Percentiles rank a stretch among this genome's conserved stretches.
Evolutionary conservation across 2,329 filamentous ascomycete species (phyloP).

Genomic region (Myotisia sp.): DNA sequence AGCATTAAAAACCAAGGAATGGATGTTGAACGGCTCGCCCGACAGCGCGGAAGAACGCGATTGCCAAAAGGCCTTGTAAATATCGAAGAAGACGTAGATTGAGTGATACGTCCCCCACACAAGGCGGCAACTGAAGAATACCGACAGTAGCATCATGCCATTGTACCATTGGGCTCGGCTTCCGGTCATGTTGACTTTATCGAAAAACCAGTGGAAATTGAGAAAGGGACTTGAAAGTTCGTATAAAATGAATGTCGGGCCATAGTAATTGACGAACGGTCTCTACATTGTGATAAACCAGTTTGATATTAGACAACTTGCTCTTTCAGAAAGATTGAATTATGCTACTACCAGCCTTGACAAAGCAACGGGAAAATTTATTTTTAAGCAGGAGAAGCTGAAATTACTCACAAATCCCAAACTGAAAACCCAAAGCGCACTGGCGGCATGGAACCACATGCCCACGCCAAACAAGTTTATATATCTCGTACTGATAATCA

Average conservation of each 20-base stretch:
- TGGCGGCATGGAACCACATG: slow-evolving; percentile 48
- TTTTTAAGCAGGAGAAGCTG: too few relatives aligned
- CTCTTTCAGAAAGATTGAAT: too few relatives aligned
- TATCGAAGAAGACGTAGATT: slow-evolving; percentile 44
- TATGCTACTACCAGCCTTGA: too few relatives aligned
- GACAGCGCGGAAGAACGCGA: slow-evolving; percentile 22
- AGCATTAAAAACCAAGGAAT: slow-evolving; percentile 21
- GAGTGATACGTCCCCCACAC: slow-evolving; percentile 50
- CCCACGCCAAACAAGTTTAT: slow-evolving; percentile 46
- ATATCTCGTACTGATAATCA: slow-evolving; percentile 42
- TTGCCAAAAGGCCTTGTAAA: slow-evolving; percentile 39
- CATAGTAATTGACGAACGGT: slow-evolving; percentile 53
- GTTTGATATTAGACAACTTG: too few relatives aligned
- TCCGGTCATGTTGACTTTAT: slow-evolving; percentile 52
- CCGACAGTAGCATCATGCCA: slow-evolving; percentile 43
- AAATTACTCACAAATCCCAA: slow-evolving; percentile 46
- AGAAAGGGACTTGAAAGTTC: slow-evolving; percentile 53
- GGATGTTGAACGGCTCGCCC: slow-evolving; percentile 19
- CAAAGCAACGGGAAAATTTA: too few relatives aligned
- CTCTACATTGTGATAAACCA: too few relatives aligned
- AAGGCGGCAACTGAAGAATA: slow-evolving; percentile 49
- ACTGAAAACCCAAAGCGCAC: slow-evolving; percentile 46
- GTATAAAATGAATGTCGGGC: slow-evolving; percentile 51
- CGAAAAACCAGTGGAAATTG: slow-evolving; percentile 57
- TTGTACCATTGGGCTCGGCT: slow-evolving; percentile 49